Evolutionary conservation across 2,329 filamentous ascomycete species (phyloP).

Genomic region (Herpotrichia juniperi): DNA sequence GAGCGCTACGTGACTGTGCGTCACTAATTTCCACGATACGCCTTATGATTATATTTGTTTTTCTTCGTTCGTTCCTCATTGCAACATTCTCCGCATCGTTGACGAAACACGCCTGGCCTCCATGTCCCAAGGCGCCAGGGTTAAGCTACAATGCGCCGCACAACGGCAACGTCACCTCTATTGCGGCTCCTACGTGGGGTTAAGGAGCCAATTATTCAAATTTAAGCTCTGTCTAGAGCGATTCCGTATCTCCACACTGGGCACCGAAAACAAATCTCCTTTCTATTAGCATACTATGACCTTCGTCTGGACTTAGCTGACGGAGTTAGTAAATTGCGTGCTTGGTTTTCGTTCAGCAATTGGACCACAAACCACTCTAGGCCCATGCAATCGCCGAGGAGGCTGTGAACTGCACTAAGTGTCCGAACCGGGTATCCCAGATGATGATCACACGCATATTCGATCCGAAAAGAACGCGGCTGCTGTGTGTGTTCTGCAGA

Average conservation of each 20-base stretch:
- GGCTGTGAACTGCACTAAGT: neutral
- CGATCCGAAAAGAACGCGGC: conserved; percentile 6
- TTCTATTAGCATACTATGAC: neutral
- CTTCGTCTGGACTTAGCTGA: neutral
- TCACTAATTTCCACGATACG: neutral
- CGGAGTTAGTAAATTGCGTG: conserved; percentile 11
- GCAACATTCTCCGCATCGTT: conserved; percentile 11
- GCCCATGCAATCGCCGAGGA: conserved; percentile 6
- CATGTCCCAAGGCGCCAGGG: neutral
- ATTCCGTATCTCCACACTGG: neutral
- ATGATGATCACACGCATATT: conserved; percentile 11
- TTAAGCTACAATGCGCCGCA: neutral
- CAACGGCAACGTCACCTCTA: neutral
- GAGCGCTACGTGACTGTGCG: neutral
- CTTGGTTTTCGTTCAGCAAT: conserved; percentile 9
- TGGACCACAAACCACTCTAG: conserved; percentile 8
- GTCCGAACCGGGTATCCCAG: conserved; percentile 5
- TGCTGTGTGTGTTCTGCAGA: conserved; percentile 6
- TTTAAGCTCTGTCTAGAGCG: neutral
- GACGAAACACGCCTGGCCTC: conserved; percentile 8
- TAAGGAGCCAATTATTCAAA: neutral
- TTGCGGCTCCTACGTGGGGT: neutral
- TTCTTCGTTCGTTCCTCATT: conserved; percentile 8
- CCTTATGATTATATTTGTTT: conserved; percentile 20
- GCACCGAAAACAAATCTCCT: neutral